These are phyloP conservation scores for Chaetomium strumarium DNA, from an alignment of 2,329 filamentous ascomycete genomes.

Conservation along the genomic window DNA sequence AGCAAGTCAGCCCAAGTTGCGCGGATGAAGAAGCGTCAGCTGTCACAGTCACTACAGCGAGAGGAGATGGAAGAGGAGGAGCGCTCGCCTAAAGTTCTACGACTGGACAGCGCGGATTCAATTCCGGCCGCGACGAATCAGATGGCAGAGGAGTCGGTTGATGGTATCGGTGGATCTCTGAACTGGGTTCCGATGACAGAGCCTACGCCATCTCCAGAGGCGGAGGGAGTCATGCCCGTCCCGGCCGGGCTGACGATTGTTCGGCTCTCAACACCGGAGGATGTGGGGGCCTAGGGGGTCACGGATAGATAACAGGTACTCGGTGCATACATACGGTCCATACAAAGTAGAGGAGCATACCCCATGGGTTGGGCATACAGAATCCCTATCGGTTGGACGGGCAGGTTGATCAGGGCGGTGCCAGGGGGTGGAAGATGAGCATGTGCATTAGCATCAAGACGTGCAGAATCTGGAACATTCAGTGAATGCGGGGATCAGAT, in stretches of 20 bases:
- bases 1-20: background rate
- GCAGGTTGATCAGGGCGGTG: background rate
- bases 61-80: background rate
- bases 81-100: background rate
- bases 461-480: no score
- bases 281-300: background rate
- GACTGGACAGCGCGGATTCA: background rate
- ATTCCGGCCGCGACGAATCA: background rate
- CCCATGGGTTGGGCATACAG: background rate
- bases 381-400: no score
- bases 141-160: background rate
- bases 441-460: background rate
- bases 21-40: background rate
- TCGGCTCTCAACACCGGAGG: background rate
- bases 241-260: slow-evolving; percentile 1
- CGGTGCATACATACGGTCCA: background rate
- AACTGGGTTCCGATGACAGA: background rate
- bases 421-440: background rate
- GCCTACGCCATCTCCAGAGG: background rate
- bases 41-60: background rate
- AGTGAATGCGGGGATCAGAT: no score
- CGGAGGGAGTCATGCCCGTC: background rate
- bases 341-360: background rate
- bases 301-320: no score
- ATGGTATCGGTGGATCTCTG: background rate